Percentiles rank a stretch among this genome's conserved stretches.
Evolutionary conservation across 73 alveolate genomes (phyloP).

Genomic region (Paraurostyla sp.): DNA sequence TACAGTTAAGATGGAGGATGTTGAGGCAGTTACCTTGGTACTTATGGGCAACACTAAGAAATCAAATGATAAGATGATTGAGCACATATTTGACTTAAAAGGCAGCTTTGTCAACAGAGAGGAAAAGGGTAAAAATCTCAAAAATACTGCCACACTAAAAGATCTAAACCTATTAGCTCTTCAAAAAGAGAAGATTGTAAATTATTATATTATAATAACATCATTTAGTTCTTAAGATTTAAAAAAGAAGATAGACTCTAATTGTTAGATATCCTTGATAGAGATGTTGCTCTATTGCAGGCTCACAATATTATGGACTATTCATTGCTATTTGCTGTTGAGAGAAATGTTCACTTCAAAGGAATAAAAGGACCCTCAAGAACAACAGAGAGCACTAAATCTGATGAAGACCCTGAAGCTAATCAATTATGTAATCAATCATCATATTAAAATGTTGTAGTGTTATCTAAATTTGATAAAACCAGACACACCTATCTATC

Average conservation of each 20-base stretch:
- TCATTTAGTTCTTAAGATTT: constrained; percentile 20
- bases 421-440: not conserved
- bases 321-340: constrained; percentile 78
- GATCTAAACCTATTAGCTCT: constrained; percentile 87
- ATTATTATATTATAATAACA: not conserved
- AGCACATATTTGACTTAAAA: constrained; percentile 92
- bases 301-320: constrained; percentile 80
- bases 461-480: not conserved
- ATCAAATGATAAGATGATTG: constrained; percentile 85
- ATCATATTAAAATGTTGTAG: not conserved
- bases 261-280: constrained; percentile 55
- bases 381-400: constrained; percentile 4
- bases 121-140: constrained; percentile 78
- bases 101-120: constrained; percentile 93
- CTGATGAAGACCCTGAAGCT: not conserved
- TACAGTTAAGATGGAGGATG: constrained; percentile 90
- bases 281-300: constrained; percentile 71
- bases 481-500: constrained; percentile 71
- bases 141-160: constrained; percentile 90
- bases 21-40: constrained; percentile 85
- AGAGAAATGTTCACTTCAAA: constrained; percentile 48
- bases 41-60: constrained; percentile 93
- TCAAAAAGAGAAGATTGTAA: constrained; percentile 64
- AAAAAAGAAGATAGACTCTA: constrained; percentile 40
- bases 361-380: constrained; percentile 54